Percentiles rank a stretch among this genome's conserved stretches.
These are phyloP conservation scores for Colletotrichum sp. DNA, from an alignment of 2,329 filamentous ascomycete species.

Conservation along the genomic window DNA sequence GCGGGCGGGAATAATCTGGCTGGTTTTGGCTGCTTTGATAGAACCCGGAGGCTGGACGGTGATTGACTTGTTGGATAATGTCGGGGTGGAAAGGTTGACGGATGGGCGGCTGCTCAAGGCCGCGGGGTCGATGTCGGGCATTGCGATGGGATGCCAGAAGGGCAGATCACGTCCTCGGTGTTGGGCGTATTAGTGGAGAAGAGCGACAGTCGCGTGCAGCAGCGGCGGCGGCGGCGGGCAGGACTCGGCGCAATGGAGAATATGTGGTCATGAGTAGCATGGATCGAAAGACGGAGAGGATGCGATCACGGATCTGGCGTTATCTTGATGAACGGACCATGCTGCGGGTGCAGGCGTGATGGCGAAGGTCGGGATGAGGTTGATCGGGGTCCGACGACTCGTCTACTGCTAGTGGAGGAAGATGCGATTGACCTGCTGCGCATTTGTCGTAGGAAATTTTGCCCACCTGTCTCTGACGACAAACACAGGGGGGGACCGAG, in stretches of 20 bases:
- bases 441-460: slow-evolving; percentile 36
- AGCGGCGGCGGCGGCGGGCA: slow-evolving; percentile 24
- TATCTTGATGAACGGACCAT: slow-evolving; percentile 51
- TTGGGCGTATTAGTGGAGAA: slow-evolving; percentile 19
- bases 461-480: slow-evolving; percentile 30
- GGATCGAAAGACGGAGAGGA: slow-evolving; percentile 36
- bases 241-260: slow-evolving; percentile 50
- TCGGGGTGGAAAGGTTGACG: slow-evolving; percentile 62
- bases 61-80: slow-evolving; percentile 63
- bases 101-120: slow-evolving; percentile 70
- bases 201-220: slow-evolving; percentile 49
- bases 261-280: slow-evolving; percentile 48
- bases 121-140: slow-evolving; percentile 76
- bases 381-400: slow-evolving; percentile 22
- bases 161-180: slow-evolving; percentile 17
- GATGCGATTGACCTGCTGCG: slow-evolving; percentile 16
- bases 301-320: slow-evolving; percentile 47
- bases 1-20: slow-evolving; percentile 67
- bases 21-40: slow-evolving; percentile 61
- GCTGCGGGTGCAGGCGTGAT: slow-evolving; percentile 45
- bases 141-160: slow-evolving; percentile 34
- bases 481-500: slow-evolving; percentile 20
- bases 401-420: slow-evolving; percentile 15
- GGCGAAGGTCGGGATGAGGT: slow-evolving; percentile 30
- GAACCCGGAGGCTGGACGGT: slow-evolving; percentile 54